Evolutionary conservation across 2,329 filamentous ascomycete species (phyloP), one percentile per base, ranked within the genome.

Genomic region (Cercospora brassicicola): DNA sequence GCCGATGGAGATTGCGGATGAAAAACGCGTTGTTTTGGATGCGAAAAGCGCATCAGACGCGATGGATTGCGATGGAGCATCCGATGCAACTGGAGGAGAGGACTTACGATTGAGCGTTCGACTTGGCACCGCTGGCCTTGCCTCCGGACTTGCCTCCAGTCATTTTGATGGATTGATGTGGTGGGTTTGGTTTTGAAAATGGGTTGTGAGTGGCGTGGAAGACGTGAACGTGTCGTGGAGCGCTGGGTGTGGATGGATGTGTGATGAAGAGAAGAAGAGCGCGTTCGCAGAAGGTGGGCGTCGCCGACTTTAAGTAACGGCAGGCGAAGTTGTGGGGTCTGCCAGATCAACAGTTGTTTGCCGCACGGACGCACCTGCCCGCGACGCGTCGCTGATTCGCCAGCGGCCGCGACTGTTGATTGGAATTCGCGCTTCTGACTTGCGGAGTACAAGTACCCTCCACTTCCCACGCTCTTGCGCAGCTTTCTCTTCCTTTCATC

Each of bases 131-230:
- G 86, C 91, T 94, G 87, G 94, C 94, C 91, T 98, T 98, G 90
- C 95, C 95, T 85, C 95, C 95, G 86, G 94, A 97, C 87, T 99
- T 99, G 85, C 95, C 94, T 89, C 94, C 94, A 93, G 95, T 96
- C 95, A 99, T 99, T 91, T 92, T 97, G 90, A 88, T 81, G 74
- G 82, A 79, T 78, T 79, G 82, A 79, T 76, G 69, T 75, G 79
- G 77, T 76, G 72, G 70, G 71, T 71, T 79, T 73, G 74, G 65
- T 65, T 56, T 65, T 64, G 69, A 65, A 56, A 72, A 64, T 48
- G 62, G 62, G 51, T 42, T 76, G 76, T 73, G 73, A 72, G 42
- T 76, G 74, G 76, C 74, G 73, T 69, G 63, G 69, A 56, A 69
- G 70, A 72, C 73, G 62, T 67, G 72, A 70, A 73, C 68, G 42